Percentiles rank a stretch among this genome's conserved stretches.
Evolutionary conservation across 768 basidiomycete genomes (phyloP).

Genomic region (Leccinum arenicola): DNA sequence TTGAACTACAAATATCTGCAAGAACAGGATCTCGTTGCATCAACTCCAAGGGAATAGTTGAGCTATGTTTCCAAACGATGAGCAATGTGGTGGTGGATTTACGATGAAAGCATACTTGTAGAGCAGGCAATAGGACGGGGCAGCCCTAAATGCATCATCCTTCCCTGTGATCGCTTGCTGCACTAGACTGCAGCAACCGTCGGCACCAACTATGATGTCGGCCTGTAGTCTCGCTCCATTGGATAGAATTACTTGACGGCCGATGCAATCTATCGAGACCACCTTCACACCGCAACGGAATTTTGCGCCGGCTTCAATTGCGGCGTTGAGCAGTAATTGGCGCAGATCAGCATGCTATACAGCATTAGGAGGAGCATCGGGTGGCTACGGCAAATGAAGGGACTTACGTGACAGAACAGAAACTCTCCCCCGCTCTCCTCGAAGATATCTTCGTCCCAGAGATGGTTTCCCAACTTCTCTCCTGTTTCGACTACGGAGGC

Average conservation of each 20-base stretch:
- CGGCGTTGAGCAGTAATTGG: conserved; percentile 44
- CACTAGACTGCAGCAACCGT: conserved; percentile 49
- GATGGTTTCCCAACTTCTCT: conserved; percentile 41
- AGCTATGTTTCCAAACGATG: conserved; percentile 25
- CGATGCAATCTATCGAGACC: conserved; percentile 33
- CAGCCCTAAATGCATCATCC: conserved; percentile 27
- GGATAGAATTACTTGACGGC: conserved; percentile 35
- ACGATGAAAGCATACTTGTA: conserved; percentile 39
- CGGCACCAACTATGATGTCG: conserved; percentile 60
- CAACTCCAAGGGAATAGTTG: conserved; percentile 37
- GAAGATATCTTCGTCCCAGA: conserved; percentile 48
- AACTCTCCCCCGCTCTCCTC: conserved; percentile 48
- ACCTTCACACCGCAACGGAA: conserved; percentile 43
- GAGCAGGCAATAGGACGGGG: conserved; percentile 33
- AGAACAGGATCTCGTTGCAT: conserved; percentile 43
- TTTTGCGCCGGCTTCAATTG: conserved; percentile 45
- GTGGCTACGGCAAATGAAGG: background rate
- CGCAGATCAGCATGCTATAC: conserved; percentile 53
- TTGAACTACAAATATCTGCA: conserved; percentile 25
- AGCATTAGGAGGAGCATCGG: conserved; percentile 1
- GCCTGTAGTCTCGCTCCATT: conserved; percentile 43
- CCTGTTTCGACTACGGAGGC: conserved; percentile 41
- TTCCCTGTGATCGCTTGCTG: conserved; percentile 32
- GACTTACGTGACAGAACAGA: conserved; percentile 46
- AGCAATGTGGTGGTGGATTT: background rate